These are phyloP conservation scores for Cutaneotrichosporon sp. DNA, from an alignment of 1,284 basidiomycete genomes.

Conservation along the genomic window DNA sequence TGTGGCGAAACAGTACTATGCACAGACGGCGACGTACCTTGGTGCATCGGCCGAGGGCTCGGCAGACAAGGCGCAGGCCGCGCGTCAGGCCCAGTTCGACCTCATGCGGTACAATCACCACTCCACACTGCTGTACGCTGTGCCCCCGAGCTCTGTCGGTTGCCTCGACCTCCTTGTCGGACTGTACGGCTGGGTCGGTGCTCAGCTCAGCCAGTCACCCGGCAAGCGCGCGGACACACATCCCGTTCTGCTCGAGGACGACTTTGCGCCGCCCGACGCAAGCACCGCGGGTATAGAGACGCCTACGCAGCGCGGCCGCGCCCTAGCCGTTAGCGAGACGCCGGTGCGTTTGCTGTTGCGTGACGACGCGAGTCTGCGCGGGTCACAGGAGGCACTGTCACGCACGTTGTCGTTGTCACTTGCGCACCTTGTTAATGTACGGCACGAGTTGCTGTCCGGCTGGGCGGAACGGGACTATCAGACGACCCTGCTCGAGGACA, in stretches of 20 bases:
- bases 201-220: constrained; percentile 26
- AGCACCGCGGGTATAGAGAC: constrained; percentile 8
- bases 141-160: constrained; percentile 42
- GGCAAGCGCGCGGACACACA: constrained; percentile 16
- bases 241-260: constrained; percentile 5
- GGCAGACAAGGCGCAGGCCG: constrained; percentile 35
- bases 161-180: constrained; percentile 43
- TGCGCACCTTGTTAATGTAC: constrained; percentile 27
- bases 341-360: constrained; percentile 20
- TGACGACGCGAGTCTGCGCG: constrained; percentile 14
- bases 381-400: constrained; percentile 22
- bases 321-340: constrained; percentile 17
- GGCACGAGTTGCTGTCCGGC: constrained; percentile 29
- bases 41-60: neutral
- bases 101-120: constrained; percentile 42
- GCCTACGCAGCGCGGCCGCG: constrained; percentile 17
- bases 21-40: constrained; percentile 38
- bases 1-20: constrained; percentile 42
- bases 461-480: constrained; percentile 37
- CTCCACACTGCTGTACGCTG: constrained; percentile 43
- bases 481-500: constrained; percentile 32
- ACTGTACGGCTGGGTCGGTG: constrained; percentile 42
- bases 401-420: constrained; percentile 28
- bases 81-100: constrained; percentile 41
- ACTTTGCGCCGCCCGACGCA: constrained; percentile 7